Conservation (phyloP, 805 yeast genomes). For the Pichia sporocuriosa region DNA sequence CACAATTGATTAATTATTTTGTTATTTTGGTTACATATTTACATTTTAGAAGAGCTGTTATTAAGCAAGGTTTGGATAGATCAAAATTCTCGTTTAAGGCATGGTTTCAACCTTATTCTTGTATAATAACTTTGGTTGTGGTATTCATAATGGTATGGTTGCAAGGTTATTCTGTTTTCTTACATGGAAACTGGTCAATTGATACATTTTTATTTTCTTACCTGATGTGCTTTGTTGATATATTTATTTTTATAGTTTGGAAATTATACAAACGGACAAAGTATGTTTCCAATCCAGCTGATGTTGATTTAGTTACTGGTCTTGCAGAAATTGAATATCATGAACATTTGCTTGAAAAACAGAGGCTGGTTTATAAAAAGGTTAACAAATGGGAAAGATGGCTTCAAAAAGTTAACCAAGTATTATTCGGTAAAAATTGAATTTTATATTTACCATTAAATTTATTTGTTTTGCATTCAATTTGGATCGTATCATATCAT, state of each 20-base stretch:
- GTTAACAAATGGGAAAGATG: conserved; percentile 2
- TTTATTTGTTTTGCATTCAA: not conserved
- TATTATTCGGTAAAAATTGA: conserved; percentile 15
- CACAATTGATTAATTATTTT: conserved; percentile 57
- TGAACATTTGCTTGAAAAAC: conserved; percentile 30
- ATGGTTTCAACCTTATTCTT: conserved; percentile 31
- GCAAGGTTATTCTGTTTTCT: conserved; percentile 45
- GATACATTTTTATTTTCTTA: conserved; percentile 62
- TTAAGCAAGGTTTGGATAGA: conserved; percentile 45
- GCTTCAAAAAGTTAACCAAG: conserved; percentile 4
- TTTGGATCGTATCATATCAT: too few relatives aligned
- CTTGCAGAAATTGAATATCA: conserved; percentile 52
- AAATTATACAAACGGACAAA: conserved; percentile 45
- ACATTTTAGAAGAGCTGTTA: conserved; percentile 54
- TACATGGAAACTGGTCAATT: conserved; percentile 59
- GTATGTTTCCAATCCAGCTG: conserved; percentile 35
- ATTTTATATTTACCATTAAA: not conserved
- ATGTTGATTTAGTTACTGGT: conserved; percentile 50
- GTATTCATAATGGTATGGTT: conserved; percentile 34
- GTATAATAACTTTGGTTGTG: conserved; percentile 17
- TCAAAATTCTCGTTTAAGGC: conserved; percentile 42
- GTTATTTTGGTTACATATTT: conserved; percentile 52
- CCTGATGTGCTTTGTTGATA: conserved; percentile 57
- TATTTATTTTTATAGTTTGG: conserved; percentile 44
- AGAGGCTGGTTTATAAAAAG: conserved; percentile 7